Evolutionary conservation across 306 rosid genomes (phyloP).

Genomic region (Hippophae tibetana): DNA sequence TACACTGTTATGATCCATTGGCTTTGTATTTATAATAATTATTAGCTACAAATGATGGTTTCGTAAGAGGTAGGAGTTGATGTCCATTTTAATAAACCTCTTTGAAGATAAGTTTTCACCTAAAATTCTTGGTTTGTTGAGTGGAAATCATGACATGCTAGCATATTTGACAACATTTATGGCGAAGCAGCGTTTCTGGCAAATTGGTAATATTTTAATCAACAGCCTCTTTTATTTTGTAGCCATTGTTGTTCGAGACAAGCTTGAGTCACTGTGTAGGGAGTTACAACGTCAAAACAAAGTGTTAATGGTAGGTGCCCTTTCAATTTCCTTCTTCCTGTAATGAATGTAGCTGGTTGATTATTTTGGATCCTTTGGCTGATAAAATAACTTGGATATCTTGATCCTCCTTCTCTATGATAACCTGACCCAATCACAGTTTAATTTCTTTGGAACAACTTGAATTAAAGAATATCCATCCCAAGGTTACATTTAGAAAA

Average conservation of each 20-base stretch:
- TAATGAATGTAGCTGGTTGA: conserved; percentile 11
- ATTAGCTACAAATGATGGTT: no score
- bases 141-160: background rate
- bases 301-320: conserved; percentile 66
- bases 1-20: no score
- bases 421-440: no score
- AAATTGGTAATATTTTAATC: conserved; percentile 12
- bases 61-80: no score
- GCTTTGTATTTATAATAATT: no score
- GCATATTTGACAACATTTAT: background rate
- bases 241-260: conserved; percentile 83
- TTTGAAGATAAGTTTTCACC: no score
- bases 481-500: no score
- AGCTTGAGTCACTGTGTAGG: conserved; percentile 92
- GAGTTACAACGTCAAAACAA: conserved; percentile 96
- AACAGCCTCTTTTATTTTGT: conserved; percentile 18
- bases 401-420: no score
- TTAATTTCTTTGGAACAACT: no score
- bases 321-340: conserved; percentile 18
- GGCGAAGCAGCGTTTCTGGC: conserved; percentile 7
- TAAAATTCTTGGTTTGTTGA: background rate
- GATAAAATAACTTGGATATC: no score
- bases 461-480: no score
- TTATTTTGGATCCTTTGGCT: background rate
- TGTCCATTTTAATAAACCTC: no score